A percentile compares a stretch with the other conserved stretches of the same genome.
Conservation (phyloP, 345 rosid genomes). For the Aegle marmelos region DNA sequence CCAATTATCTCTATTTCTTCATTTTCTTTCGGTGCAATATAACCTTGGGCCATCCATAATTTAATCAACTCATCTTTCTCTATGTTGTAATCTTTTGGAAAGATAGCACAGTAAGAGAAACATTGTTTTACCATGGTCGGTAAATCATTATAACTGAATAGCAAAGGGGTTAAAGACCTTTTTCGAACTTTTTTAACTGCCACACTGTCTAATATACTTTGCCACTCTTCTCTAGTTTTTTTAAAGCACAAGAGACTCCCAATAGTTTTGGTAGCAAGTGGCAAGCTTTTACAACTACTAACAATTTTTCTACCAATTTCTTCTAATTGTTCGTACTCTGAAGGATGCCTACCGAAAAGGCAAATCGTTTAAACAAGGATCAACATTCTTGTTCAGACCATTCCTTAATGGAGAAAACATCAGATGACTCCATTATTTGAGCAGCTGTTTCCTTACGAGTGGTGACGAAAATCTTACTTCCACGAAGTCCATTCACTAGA, state of each 20-base stretch:
- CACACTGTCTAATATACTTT: not conserved
- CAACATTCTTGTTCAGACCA: not conserved
- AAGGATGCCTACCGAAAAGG: not conserved
- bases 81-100: not conserved
- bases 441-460: constrained; percentile 2
- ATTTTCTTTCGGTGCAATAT: not conserved
- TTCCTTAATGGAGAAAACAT: not conserved
- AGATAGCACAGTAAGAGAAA: not conserved
- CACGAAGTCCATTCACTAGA: not conserved
- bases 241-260: not conserved
- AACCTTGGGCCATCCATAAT: constrained; percentile 7
- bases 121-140: not conserved
- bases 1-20: not conserved
- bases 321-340: not conserved
- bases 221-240: constrained; percentile 1
- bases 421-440: not conserved
- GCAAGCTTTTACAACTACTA: not conserved
- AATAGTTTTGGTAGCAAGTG: not conserved
- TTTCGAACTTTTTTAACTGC: not conserved
- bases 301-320: not conserved
- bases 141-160: not conserved
- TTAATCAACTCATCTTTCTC: not conserved
- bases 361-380: not conserved
- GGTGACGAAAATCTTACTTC: constrained; percentile 4
- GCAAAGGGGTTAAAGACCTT: not conserved